Percentiles rank a stretch among this genome's conserved stretches.
These are phyloP conservation scores for Melampsora larici-populina DNA, from an alignment of 1,284 basidiomycete species.

Conservation along the genomic window DNA sequence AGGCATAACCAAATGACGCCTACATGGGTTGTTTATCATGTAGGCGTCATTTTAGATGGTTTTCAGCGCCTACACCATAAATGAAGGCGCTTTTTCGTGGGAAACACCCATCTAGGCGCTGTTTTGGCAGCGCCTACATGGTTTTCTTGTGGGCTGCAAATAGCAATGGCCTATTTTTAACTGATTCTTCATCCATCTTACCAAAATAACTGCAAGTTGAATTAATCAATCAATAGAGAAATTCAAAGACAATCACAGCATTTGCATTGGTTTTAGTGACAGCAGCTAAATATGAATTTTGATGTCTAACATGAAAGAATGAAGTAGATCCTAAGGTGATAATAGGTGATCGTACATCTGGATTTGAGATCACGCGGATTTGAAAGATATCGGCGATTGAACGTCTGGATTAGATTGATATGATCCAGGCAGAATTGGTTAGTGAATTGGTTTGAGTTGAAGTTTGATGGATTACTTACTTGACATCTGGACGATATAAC, in stretches of 20 bases:
- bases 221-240: conserved; percentile 89
- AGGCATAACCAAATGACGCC: no score
- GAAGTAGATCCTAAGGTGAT: conserved; percentile 95
- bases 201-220: conserved; percentile 94
- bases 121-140: no score
- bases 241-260: conserved; percentile 95
- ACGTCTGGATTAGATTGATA: no score
- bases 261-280: conserved; percentile 88
- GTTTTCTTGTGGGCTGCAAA: no score
- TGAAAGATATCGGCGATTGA: conserved; percentile 97
- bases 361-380: conserved; percentile 96
- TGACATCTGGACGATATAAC: conserved; percentile 86
- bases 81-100: no score
- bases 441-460: background rate
- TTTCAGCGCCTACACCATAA: no score
- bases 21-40: no score
- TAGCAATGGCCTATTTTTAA: no score
- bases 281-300: conserved; percentile 89
- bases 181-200: conserved; percentile 92
- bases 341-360: conserved; percentile 92
- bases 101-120: no score
- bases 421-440: conserved; percentile 3
- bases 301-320: conserved; percentile 93
- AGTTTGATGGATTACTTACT: conserved; percentile 60
- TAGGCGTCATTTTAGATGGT: no score